A percentile compares a stretch with the other conserved stretches of the same genome.
These are phyloP conservation scores for Zymoseptoria passerinii DNA, from an alignment of 2,329 filamentous ascomycete species.

Conservation along the genomic window DNA sequence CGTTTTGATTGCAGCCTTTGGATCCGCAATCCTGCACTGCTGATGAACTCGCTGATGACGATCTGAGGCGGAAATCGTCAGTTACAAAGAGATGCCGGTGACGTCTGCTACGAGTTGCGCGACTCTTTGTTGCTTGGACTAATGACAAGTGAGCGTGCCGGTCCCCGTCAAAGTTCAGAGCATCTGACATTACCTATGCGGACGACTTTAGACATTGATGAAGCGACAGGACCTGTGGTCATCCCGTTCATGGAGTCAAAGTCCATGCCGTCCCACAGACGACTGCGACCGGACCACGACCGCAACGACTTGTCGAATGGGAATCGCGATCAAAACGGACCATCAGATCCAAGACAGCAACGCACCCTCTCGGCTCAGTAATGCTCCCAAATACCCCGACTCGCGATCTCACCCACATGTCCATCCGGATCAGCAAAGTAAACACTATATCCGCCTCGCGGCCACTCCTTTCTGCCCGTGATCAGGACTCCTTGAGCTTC, in stretches of 20 bases:
- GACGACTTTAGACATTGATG: not conserved
- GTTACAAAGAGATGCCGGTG: not conserved
- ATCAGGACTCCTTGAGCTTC: not conserved
- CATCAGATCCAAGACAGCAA: no score
- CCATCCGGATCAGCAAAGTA: slow-evolving; percentile 12
- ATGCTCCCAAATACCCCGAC: slow-evolving; percentile 9
- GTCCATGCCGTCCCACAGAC: no score
- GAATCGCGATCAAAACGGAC: no score
- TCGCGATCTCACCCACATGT: slow-evolving; percentile 10
- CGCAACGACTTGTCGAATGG: no score
- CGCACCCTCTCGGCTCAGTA: slow-evolving; percentile 1
- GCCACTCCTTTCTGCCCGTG: slow-evolving; percentile 8
- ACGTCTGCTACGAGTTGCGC: not conserved
- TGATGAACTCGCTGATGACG: not conserved
- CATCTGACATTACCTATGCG: not conserved
- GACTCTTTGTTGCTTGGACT: not conserved
- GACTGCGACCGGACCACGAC: no score
- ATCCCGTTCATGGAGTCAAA: no score
- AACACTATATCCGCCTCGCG: slow-evolving; percentile 9
- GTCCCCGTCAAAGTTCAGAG: not conserved
- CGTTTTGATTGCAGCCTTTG: not conserved
- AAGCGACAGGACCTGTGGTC: not conserved
- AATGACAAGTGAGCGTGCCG: not conserved
- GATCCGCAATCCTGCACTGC: no score
- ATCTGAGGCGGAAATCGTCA: not conserved